Conservation (phyloP, 805 yeast species). For the Metschnikowia koreensis region DNA sequence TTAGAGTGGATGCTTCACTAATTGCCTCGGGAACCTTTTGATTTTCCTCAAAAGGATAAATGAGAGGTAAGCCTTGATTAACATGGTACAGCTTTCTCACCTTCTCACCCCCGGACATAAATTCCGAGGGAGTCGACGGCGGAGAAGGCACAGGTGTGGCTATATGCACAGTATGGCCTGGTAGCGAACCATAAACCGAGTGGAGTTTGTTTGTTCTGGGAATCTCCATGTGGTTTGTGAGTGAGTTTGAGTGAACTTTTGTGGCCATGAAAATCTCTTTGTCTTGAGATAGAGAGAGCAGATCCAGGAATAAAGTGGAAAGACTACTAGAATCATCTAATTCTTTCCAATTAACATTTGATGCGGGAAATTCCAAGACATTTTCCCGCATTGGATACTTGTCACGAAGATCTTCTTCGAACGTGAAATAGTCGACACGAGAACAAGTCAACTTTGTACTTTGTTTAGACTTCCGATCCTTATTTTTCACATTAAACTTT, state of each 20-base stretch:
- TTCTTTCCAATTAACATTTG: not conserved
- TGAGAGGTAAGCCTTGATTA: constrained; percentile 63
- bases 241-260: constrained; percentile 47
- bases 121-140: constrained; percentile 45
- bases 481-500: constrained; percentile 36
- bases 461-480: constrained; percentile 19
- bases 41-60: constrained; percentile 50
- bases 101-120: constrained; percentile 48
- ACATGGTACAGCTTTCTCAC: constrained; percentile 59
- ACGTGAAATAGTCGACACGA: constrained; percentile 82
- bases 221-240: constrained; percentile 57
- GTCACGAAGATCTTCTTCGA: constrained; percentile 67
- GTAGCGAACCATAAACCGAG: constrained; percentile 43
- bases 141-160: constrained; percentile 93
- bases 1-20: constrained; percentile 71
- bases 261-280: constrained; percentile 33
- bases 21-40: constrained; percentile 64
- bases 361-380: not conserved
- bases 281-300: constrained; percentile 1
- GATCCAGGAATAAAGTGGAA: constrained; percentile 31
- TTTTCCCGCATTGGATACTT: constrained; percentile 64
- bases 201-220: constrained; percentile 53
- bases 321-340: constrained; percentile 5
- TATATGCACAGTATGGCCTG: constrained; percentile 59
- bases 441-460: constrained; percentile 51